Base-by-base conservation (phyloP, 2,329 filamentous ascomycete species). In the Sporothrix inflata region DNA sequence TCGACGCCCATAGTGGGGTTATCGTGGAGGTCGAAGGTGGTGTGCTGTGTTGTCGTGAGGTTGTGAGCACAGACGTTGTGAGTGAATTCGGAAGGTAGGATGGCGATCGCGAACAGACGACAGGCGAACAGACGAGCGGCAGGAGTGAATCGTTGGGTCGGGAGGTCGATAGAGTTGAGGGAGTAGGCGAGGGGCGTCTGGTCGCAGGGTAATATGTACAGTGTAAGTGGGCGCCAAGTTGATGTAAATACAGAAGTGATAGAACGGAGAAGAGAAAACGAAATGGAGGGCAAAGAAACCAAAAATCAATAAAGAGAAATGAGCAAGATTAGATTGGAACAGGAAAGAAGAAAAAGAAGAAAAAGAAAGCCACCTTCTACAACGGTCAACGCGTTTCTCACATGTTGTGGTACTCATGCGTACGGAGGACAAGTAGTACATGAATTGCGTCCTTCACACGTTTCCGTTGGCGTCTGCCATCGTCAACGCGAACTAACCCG, bases 1-100 rank as follows among this genome's bases (percentile, higher is more conserved):
- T 78, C 76, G 27, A 77, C 69, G 24, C 75, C 76, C 78, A 78
- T 79, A 4, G 19, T 49, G 60, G 70, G 30, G 47, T 9, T 12
- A 30, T 19, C 14, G 9, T 16, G 7, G 12, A 12, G 16, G 14
- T 49, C 30, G 19, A 7, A 38, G 5, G 49, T 34, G 27, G 7
- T 30, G 45, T 5, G 38, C 3, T 45, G 47, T 45, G 60, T 2
- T 45, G 14, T 8, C 5, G 55, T 4, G 12, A 47, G n/a, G 38
- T 21, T 19, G 21, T 65, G 40, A 19, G 42, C 7, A 30, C 21
- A 30, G 24, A 51, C 40, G 42, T 45, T 45, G 42, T 42, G 38
- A 2, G 30, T 40, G 11, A 24, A 63, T 45, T 45, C 60, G 60
- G 38, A 45, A 63, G 60, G 38, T 27, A 42, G 38, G 38, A 27